Evolutionary conservation across 805 yeast species (phyloP).

Genomic region (Kodamaea restingae): DNA sequence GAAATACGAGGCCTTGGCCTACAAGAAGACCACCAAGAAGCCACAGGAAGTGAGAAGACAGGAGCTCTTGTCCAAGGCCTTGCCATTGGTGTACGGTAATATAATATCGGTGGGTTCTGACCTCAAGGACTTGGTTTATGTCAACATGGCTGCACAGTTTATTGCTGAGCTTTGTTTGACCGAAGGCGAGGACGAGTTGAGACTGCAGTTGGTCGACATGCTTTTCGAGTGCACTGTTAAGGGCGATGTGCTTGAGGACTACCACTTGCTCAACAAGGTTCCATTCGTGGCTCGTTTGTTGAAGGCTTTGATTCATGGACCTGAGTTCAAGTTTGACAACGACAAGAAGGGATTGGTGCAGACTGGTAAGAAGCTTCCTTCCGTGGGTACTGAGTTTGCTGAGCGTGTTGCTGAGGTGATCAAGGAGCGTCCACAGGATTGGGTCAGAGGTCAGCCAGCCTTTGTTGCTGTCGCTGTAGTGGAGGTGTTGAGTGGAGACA

Average conservation of each 20-base stretch:
- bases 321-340: slow-evolving; percentile 67
- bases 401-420: slow-evolving; percentile 49
- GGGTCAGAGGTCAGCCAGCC: slow-evolving; percentile 69
- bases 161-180: slow-evolving; percentile 69
- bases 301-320: slow-evolving; percentile 77
- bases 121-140: slow-evolving; percentile 28
- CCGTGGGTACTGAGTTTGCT: slow-evolving; percentile 60
- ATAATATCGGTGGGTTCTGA: slow-evolving; percentile 24
- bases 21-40: slow-evolving; percentile 73
- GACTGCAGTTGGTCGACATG: slow-evolving; percentile 49
- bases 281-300: slow-evolving; percentile 73
- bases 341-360: slow-evolving; percentile 45
- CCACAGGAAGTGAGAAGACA: slow-evolving; percentile 70
- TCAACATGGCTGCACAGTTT: slow-evolving; percentile 80
- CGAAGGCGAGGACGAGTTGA: slow-evolving; percentile 40
- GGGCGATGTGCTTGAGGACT: slow-evolving; percentile 64
- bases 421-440: slow-evolving; percentile 51
- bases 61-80: slow-evolving; percentile 62
- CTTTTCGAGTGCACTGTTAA: slow-evolving; percentile 53
- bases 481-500: slow-evolving; percentile 56
- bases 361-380: slow-evolving; percentile 36
- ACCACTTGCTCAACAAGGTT: slow-evolving; percentile 59
- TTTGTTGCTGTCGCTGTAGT: slow-evolving; percentile 78
- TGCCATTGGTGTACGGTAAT: slow-evolving; percentile 60
- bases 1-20: slow-evolving; percentile 55